Percentiles rank a stretch among this genome's conserved stretches.
Conservation (phyloP, 768 basidiomycete species). For the Pisolithus orientalis region DNA sequence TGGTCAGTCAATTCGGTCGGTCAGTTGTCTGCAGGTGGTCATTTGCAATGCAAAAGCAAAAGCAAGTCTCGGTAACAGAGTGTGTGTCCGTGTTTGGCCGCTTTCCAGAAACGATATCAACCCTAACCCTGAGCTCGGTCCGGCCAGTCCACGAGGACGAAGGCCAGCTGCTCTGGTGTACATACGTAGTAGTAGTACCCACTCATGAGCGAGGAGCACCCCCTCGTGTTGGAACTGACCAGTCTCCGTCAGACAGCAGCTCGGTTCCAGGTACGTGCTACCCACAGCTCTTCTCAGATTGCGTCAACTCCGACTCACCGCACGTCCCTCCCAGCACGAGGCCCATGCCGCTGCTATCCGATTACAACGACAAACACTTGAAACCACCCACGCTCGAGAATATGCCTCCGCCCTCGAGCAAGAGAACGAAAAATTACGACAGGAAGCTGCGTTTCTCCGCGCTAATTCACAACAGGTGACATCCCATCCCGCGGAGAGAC, state of each 20-base stretch:
- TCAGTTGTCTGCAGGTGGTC: not conserved
- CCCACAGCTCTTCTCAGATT: no score
- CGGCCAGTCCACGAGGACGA: not conserved
- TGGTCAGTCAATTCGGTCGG: no score
- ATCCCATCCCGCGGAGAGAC: constrained; percentile 31
- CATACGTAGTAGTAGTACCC: not conserved
- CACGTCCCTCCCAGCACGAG: constrained; percentile 47
- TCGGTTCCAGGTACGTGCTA: constrained; percentile 41
- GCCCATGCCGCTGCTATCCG: constrained; percentile 59
- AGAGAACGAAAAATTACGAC: constrained; percentile 51
- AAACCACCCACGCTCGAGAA: constrained; percentile 30
- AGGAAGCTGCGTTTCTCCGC: constrained; percentile 53
- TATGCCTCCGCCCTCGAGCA: constrained; percentile 37
- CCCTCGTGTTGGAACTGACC: constrained; percentile 39
- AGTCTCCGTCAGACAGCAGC: constrained; percentile 41
- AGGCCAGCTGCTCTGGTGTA: no score
- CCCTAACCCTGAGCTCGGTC: not conserved
- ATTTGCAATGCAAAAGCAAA: constrained; percentile 5
- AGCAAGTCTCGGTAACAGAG: no score
- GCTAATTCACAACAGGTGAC: constrained; percentile 40
- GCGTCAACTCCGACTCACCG: not conserved
- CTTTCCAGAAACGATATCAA: not conserved
- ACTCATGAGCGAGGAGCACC: constrained; percentile 29
- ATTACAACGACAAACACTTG: constrained; percentile 56
- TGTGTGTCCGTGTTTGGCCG: not conserved